These are phyloP conservation scores for Pseudogymnoascus sp. DNA, from an alignment of 2,329 filamentous ascomycete genomes.

Conservation along the genomic window DNA sequence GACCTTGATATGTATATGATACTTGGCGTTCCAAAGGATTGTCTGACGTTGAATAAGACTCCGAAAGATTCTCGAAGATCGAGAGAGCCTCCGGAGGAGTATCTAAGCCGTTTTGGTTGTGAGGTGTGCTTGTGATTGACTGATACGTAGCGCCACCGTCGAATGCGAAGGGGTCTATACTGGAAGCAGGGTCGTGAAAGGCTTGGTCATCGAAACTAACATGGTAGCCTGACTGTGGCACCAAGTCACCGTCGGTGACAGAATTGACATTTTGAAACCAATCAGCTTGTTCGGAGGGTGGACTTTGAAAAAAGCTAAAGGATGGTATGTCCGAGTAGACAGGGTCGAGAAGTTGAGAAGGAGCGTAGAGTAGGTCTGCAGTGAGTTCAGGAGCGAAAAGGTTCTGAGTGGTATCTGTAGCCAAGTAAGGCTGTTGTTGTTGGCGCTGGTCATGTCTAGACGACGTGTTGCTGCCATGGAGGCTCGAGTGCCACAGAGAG, in stretches of 20 bases:
- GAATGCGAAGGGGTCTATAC: not conserved
- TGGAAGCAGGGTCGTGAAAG: slow-evolving; percentile 1
- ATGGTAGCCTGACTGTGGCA: not conserved
- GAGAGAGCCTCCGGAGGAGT: not conserved
- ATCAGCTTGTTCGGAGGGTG: not conserved
- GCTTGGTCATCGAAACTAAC: slow-evolving; percentile 2
- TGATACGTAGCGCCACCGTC: not conserved
- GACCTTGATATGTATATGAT: slow-evolving; percentile 8
- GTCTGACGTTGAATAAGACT: not conserved
- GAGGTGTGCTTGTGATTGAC: not conserved
- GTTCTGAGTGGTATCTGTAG: slow-evolving; percentile 10
- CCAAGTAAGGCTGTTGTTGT: not conserved
- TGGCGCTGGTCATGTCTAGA: not conserved
- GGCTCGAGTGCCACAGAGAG: slow-evolving; percentile 12
- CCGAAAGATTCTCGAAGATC: not conserved
- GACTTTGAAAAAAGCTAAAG: slow-evolving; percentile 2
- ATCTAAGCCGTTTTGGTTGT: not conserved
- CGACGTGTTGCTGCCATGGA: slow-evolving; percentile 14
- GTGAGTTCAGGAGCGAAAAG: not conserved
- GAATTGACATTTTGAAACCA: slow-evolving; percentile 5
- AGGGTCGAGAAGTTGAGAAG: slow-evolving; percentile 15
- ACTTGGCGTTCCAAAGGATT: not conserved
- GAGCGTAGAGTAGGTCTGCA: slow-evolving; percentile 8
- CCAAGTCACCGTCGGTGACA: not conserved
- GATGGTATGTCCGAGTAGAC: not conserved